Base-by-base conservation (phyloP, 2,329 filamentous ascomycete species). In the Rhexocercosporidium sp. region DNA sequence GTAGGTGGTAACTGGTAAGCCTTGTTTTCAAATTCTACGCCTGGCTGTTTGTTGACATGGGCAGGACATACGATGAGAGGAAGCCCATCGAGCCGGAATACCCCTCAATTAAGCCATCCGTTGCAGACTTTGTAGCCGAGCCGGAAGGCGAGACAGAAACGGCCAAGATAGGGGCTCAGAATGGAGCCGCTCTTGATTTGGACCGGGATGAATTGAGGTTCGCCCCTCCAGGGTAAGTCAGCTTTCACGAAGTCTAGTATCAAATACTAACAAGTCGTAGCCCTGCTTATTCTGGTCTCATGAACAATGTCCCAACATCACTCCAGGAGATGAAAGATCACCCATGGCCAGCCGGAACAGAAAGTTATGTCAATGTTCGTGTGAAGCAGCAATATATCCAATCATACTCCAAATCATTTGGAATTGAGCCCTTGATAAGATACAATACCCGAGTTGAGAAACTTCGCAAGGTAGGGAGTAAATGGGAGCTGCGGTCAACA, bases 1-100 rank as follows among this genome's bases (percentile, higher is more conserved):
- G 79, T 82, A n/a, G 86, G 86, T 1, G 86, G 86, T 16, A 81
- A 86, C 31, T 88, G 86, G 86, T 73, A 25, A 37, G 64, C 62
- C n/a, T 53, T 37, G 20, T 4, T 9, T 16, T 6, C 16, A 4
- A 16, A 1, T 27, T 56, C 11, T 37, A 16, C 3, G 46, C 18
- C 16, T n/a, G 7, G 9, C 5, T n/a, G 22, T 37, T 31, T 22
- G 22, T 39, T 65, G 5, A 64, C 9, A 41, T 37, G 14, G 27
- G 1, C 25, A 73, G 72, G 73, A 54, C 64, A 11, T 80, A 71
- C 18, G 72, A 73, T 67, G 70, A 72, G 39, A 62, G 72, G 12
- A 65, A 62, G 22, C 69, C 74, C 6, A 54, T 68, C 4, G 73
- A 75, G 53, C 69, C 72, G 9, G 57, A 25, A 22, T 73, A 75